A percentile compares a stretch with the other conserved stretches of the same genome.
Conservation (phyloP, 2,329 filamentous ascomycete genomes). For the Xylariaceae sp. region DNA sequence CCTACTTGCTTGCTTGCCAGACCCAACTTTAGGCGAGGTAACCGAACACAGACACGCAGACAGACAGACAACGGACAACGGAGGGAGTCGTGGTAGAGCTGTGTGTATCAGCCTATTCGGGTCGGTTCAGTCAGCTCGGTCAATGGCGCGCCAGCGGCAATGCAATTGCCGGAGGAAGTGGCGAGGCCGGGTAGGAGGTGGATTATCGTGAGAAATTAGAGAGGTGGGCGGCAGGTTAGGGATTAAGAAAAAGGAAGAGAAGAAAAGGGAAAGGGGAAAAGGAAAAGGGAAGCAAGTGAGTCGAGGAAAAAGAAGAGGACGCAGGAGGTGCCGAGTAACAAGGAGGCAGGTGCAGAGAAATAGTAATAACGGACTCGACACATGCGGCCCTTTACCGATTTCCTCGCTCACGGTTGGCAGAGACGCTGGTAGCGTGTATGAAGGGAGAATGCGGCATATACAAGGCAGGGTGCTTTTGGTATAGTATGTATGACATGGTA, state of each 20-base stretch:
- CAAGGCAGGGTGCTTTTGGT: constrained; percentile 11
- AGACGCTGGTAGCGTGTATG: constrained; percentile 7
- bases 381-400: constrained; percentile 10
- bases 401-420: constrained; percentile 11
- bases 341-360: constrained; percentile 14
- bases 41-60: constrained; percentile 5
- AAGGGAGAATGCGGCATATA: constrained; percentile 9
- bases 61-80: not conserved
- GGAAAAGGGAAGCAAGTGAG: not conserved
- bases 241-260: not conserved
- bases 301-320: not conserved
- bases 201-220: not conserved
- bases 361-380: constrained; percentile 16
- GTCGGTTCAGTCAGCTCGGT: not conserved
- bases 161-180: not conserved
- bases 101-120: not conserved
- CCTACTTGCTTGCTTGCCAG: constrained; percentile 1
- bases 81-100: not conserved
- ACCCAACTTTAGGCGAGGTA: constrained; percentile 9
- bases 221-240: not conserved
- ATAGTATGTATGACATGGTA: constrained; percentile 16
- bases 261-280: not conserved
- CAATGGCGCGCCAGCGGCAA: constrained; percentile 1
- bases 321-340: constrained; percentile 14
- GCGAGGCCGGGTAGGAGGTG: not conserved